Evolutionary conservation across 2,329 filamentous ascomycete genomes (phyloP).

Genomic region (Aspergillus pseudoviridinutans): DNA sequence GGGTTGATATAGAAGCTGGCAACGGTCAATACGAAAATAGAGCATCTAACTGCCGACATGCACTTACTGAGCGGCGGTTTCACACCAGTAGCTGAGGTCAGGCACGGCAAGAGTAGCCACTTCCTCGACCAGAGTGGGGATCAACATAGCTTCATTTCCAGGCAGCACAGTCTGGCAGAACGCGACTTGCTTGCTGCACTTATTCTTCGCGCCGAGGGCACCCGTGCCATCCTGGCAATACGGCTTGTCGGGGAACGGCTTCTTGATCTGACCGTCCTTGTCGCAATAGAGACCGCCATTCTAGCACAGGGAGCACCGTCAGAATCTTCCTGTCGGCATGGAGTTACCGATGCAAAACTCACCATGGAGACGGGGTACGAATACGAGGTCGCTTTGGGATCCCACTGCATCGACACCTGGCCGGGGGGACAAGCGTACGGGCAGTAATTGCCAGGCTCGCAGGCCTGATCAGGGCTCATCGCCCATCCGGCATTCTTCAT

Average conservation of each 20-base stretch:
- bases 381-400: slow-evolving; percentile 63
- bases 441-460: slow-evolving; percentile 65
- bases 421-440: slow-evolving; percentile 73
- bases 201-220: slow-evolving; percentile 63
- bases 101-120: slow-evolving; percentile 65
- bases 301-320: slow-evolving; percentile 37
- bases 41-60: background rate
- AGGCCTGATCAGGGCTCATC: slow-evolving; percentile 70
- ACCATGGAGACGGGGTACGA: slow-evolving; percentile 69
- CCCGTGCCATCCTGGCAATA: slow-evolving; percentile 70
- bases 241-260: slow-evolving; percentile 64
- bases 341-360: slow-evolving; percentile 26
- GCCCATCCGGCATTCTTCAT: slow-evolving; percentile 70
- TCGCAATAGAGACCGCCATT: slow-evolving; percentile 73
- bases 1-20: slow-evolving; percentile 72
- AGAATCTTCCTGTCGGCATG: background rate
- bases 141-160: slow-evolving; percentile 77
- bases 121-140: slow-evolving; percentile 64
- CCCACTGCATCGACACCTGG: slow-evolving; percentile 76
- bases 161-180: slow-evolving; percentile 78
- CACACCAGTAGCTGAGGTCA: slow-evolving; percentile 64
- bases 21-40: slow-evolving; percentile 12
- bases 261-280: slow-evolving; percentile 58
- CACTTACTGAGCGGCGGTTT: slow-evolving; percentile 68
- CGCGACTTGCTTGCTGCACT: slow-evolving; percentile 58